Conservation (phyloP, 805 yeast species). For the Henningerozyma blattae region DNA sequence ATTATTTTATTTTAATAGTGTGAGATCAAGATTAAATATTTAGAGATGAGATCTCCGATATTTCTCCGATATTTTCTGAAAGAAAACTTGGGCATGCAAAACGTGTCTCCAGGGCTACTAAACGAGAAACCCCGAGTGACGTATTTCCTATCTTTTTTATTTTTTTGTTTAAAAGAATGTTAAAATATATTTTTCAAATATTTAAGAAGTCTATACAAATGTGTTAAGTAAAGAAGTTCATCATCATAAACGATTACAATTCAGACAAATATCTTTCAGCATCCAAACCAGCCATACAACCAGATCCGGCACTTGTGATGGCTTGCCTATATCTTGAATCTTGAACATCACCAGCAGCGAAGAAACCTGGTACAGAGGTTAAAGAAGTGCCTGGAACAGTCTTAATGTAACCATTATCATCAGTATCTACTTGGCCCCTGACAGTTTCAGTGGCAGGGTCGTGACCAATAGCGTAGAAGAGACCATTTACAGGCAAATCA, state of each 20-base stretch:
- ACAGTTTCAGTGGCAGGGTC: slow-evolving; percentile 86
- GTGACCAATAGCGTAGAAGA: slow-evolving; percentile 98
- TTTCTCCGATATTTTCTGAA: too few relatives aligned
- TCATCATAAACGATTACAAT: too few relatives aligned
- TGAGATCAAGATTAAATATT: too few relatives aligned
- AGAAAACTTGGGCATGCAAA: too few relatives aligned
- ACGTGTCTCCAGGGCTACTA: too few relatives aligned
- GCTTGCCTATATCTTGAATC: slow-evolving; percentile 97
- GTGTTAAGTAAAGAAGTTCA: slow-evolving; percentile 4
- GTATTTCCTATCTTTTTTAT: too few relatives aligned
- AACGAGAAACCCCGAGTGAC: too few relatives aligned
- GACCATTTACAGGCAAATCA: slow-evolving; percentile 74
- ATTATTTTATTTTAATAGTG: too few relatives aligned
- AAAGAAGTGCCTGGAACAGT: slow-evolving; percentile 83
- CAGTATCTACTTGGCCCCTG: slow-evolving; percentile 65
- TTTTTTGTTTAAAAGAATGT: too few relatives aligned
- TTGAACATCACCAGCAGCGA: slow-evolving; percentile 99
- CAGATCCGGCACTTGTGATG: slow-evolving; percentile 98
- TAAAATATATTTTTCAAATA: too few relatives aligned
- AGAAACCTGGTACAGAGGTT: slow-evolving; percentile 83
- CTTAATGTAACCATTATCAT: slow-evolving; percentile 77
- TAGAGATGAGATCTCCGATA: too few relatives aligned
- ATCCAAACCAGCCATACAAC: slow-evolving; percentile 98
- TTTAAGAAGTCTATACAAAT: background rate
- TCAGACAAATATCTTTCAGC: slow-evolving; percentile 78